These are phyloP conservation scores for Dryas drummondii DNA, from an alignment of 306 rosid species.

Conservation along the genomic window DNA sequence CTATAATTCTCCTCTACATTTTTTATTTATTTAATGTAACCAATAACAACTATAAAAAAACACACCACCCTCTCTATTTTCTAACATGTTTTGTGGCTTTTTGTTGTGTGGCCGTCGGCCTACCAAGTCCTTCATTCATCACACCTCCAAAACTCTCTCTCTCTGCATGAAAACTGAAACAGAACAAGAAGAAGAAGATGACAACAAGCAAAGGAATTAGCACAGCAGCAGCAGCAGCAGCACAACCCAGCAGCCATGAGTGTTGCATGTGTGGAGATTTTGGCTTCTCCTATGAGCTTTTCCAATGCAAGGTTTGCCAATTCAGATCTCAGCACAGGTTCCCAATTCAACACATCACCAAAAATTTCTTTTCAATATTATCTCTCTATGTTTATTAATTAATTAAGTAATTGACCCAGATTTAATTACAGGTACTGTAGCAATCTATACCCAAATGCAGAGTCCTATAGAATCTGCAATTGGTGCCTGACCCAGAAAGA, in stretches of 20 bases:
- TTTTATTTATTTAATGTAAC: conserved; percentile 1
- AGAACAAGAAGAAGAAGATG: conserved; percentile 28
- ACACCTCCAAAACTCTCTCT: neutral
- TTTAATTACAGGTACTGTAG: conserved; percentile 69
- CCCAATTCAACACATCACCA: neutral
- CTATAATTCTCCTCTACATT: neutral
- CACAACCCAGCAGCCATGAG: conserved; percentile 39
- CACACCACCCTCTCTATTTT: neutral
- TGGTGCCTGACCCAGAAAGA: conserved; percentile 80
- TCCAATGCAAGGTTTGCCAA: conserved; percentile 77
- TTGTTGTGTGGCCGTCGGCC: conserved; percentile 38
- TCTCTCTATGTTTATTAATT: no score
- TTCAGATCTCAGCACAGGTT: conserved; percentile 99
- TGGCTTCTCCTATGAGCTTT: conserved; percentile 84
- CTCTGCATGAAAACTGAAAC: conserved; percentile 5
- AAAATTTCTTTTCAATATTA: no score
- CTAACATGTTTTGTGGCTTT: conserved; percentile 35
- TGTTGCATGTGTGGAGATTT: conserved; percentile 98
- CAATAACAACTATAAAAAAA: neutral
- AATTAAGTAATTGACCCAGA: no score
- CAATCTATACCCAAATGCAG: conserved; percentile 68
- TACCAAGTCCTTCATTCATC: neutral
- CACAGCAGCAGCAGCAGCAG: conserved; percentile 4
- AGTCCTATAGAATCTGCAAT: conserved; percentile 60
- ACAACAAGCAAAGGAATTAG: conserved; percentile 38